Conservation (phyloP, 2,329 filamentous ascomycete species). For the Xylariaceae sp. region DNA sequence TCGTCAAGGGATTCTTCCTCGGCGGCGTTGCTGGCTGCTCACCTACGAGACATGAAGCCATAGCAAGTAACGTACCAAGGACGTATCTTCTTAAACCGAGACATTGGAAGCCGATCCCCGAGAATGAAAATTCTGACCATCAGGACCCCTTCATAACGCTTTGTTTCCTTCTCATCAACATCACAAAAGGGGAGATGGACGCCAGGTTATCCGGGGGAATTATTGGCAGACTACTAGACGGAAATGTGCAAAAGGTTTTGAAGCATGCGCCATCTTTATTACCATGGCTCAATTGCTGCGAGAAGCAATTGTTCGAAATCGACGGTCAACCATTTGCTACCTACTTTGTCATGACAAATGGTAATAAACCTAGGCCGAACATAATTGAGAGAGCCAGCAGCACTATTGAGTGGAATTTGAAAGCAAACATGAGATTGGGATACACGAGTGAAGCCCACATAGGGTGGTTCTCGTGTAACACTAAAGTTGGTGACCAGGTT, state of each 20-base stretch:
- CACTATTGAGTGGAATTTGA: slow-evolving; percentile 16
- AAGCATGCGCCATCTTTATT: slow-evolving; percentile 14
- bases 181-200: slow-evolving; percentile 16
- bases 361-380: neutral
- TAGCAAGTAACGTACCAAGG: slow-evolving; percentile 9
- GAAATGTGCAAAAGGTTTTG: slow-evolving; percentile 6
- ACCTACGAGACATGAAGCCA: slow-evolving; percentile 22
- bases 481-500: slow-evolving; percentile 20
- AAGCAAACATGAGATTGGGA: slow-evolving; percentile 26
- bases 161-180: slow-evolving; percentile 26
- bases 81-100: slow-evolving; percentile 6
- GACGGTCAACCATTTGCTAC: slow-evolving; percentile 12
- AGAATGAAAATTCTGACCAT: slow-evolving; percentile 19
- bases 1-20: slow-evolving; percentile 20
- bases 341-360: slow-evolving; percentile 20
- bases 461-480: slow-evolving; percentile 22
- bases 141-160: too few species aligned
- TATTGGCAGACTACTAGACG: slow-evolving; percentile 14
- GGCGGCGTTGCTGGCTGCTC: slow-evolving; percentile 20
- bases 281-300: slow-evolving; percentile 28
- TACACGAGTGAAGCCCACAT: slow-evolving; percentile 19
- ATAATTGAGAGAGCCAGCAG: slow-evolving; percentile 12
- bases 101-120: slow-evolving; percentile 22
- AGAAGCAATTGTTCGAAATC: slow-evolving; percentile 19
- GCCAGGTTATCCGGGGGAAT: slow-evolving; percentile 10